Percentiles rank a stretch among this genome's conserved stretches.
Conservation (phyloP, 495 filamentous ascomycete genomes). For the Neurospora tetrasperma region DNA sequence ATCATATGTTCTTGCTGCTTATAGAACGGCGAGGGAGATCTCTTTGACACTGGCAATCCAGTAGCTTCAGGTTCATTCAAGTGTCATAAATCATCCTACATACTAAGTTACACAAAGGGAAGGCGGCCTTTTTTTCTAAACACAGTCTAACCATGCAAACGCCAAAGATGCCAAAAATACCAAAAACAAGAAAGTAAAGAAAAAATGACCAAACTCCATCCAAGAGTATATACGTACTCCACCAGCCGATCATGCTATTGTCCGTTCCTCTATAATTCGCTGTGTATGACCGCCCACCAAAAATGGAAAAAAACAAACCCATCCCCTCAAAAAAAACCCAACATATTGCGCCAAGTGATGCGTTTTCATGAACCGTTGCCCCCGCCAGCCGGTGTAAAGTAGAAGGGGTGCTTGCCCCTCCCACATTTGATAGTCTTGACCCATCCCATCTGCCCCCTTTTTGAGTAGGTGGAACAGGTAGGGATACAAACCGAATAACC, state of each 20-base stretch:
- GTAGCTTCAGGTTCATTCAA: not conserved
- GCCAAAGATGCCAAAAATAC: not conserved
- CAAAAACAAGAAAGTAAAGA: not conserved
- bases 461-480: not conserved
- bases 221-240: not conserved
- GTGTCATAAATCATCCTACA: not conserved
- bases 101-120: not conserved
- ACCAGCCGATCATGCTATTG: not conserved
- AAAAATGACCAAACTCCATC: not conserved
- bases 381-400: not conserved
- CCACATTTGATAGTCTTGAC: not conserved
- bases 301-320: not conserved
- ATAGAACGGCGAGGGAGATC: not conserved
- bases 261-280: not conserved
- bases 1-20: not conserved
- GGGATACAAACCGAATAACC: not conserved
- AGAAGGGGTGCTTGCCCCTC: not conserved
- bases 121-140: not conserved
- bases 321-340: not conserved
- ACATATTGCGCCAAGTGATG: not conserved
- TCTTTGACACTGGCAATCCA: not conserved
- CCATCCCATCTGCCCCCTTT: not conserved
- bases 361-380: not conserved
- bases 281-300: not conserved
- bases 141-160: not conserved